Evolutionary conservation across 73 alveolate species (phyloP).

Genomic region (Paramecium octaurelia): DNA sequence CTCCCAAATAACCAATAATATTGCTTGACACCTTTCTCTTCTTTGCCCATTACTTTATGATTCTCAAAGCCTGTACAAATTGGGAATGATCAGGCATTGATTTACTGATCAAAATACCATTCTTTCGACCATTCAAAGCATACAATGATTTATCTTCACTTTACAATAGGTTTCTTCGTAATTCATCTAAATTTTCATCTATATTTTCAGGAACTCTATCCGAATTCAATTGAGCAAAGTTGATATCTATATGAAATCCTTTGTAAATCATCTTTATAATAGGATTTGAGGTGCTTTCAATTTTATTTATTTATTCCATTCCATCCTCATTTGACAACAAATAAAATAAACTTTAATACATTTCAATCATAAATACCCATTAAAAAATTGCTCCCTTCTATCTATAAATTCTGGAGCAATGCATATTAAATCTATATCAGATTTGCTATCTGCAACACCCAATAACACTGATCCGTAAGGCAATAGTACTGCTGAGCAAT

Average conservation of each 20-base stretch:
- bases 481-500: constrained; percentile 67
- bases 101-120: constrained; percentile 81
- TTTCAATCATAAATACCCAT: not conserved
- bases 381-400: constrained; percentile 79
- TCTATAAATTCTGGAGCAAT: constrained; percentile 91
- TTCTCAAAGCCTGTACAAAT: constrained; percentile 83
- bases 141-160: constrained; percentile 84
- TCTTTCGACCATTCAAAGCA: constrained; percentile 91
- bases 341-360: constrained; percentile 71
- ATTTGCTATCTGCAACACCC: constrained; percentile 92
- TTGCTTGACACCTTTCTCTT: constrained; percentile 90
- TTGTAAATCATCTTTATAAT: constrained; percentile 84
- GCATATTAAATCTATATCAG: constrained; percentile 95
- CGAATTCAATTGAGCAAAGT: constrained; percentile 88
- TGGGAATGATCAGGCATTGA: constrained; percentile 75
- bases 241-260: constrained; percentile 93
- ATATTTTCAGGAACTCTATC: constrained; percentile 82
- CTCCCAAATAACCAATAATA: constrained; percentile 96
- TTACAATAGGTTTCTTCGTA: constrained; percentile 70
- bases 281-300: constrained; percentile 89
- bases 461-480: constrained; percentile 92
- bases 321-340: constrained; percentile 71
- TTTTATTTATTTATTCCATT: constrained; percentile 78
- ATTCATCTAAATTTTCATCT: constrained; percentile 81
- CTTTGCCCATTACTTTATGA: constrained; percentile 97